Conservation (phyloP, 768 basidiomycete genomes). For the Fistulinella prunicolor region DNA sequence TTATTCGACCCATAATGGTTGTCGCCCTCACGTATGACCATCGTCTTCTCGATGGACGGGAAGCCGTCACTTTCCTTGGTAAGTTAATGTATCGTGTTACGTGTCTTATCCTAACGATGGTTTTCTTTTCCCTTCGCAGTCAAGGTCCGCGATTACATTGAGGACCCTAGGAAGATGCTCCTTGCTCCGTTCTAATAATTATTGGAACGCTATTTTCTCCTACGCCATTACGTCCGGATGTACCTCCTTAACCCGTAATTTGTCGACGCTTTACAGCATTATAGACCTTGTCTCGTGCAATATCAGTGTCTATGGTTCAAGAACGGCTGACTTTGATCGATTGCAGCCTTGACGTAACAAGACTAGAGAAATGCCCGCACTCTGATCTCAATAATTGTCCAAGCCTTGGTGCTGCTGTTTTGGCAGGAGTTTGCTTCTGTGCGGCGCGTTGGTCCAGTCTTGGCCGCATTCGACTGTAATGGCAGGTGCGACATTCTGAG, state of each 20-base stretch:
- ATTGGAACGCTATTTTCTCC: background rate
- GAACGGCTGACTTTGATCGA: background rate
- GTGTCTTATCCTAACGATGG: constrained; percentile 1
- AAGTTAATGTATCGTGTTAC: constrained; percentile 28
- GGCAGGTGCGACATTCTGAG: too few relatives aligned
- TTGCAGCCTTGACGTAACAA: too few relatives aligned
- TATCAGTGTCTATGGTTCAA: background rate
- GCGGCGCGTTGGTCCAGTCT: too few relatives aligned
- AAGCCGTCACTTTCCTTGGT: constrained; percentile 98
- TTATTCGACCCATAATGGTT: constrained; percentile 96
- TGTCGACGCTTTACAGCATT: constrained; percentile 3
- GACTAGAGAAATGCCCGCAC: too few relatives aligned
- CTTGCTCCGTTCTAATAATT: constrained; percentile 38
- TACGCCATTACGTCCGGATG: background rate
- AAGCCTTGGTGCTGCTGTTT: too few relatives aligned
- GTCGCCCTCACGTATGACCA: constrained; percentile 95
- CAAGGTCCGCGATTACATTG: constrained; percentile 89
- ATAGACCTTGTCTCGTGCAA: constrained; percentile 6
- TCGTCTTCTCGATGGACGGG: constrained; percentile 90
- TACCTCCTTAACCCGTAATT: constrained; percentile 14
- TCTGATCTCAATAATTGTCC: too few relatives aligned
- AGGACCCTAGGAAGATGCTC: constrained; percentile 92
- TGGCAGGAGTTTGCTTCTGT: too few relatives aligned
- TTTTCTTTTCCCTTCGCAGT: constrained; percentile 42
- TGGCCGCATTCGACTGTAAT: too few relatives aligned